Evolutionary conservation across 352 stramenopile species (phyloP), one percentile per base, ranked within the genome.

Genomic region (Globisporangium emineosum): DNA sequence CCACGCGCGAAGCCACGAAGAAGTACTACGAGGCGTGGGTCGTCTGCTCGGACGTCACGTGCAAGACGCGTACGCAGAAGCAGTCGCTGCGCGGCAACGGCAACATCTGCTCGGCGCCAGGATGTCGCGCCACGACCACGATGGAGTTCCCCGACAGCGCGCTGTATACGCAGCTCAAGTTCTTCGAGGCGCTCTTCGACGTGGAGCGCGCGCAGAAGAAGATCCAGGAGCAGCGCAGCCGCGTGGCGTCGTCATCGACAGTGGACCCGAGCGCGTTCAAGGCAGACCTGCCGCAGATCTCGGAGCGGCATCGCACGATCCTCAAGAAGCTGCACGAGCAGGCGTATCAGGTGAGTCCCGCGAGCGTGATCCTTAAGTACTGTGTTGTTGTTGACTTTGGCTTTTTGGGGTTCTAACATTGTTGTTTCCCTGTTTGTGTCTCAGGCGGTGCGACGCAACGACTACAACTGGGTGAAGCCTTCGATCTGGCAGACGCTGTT

Each of bases 101-200:
- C 56, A 96, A 94, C 60, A 92, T 93, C 32, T 99, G 97, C 68
- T 92, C 97, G 35, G 84, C 85, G 25, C 73, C 70, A 13, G 91
- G 94, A 42, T 99, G 97, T 81, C 95, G 93, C 65, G 96, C 96
- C 13, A 80, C 83, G 3, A 89, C 98, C 49, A 82, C 71, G 33
- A 78, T 93, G 63, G 87, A 98, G 67, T 98, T 92, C 62, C 86
- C 87, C 0, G 95, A 98, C 68, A 86, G 79, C 54, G 77, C 80
- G 19, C 74, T 99, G 23, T 97, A 99, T 66, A 99, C 90, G 21
- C 97, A 99, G 72, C 86, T 99, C 50, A 99, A 99, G 75, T 99
- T 97, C 69, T 96, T 98, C 60, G 93, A 98, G 71, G 92, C 91
- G 27, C 83, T 99, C 9, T 99, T 99, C 61, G 93, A 99, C 73